Percentiles rank a stretch among this genome's conserved stretches.
phyloP scores from a whole-genome alignment of 2,329 filamentous ascomycete genomes.

The Bipolaris cookei region DNA sequence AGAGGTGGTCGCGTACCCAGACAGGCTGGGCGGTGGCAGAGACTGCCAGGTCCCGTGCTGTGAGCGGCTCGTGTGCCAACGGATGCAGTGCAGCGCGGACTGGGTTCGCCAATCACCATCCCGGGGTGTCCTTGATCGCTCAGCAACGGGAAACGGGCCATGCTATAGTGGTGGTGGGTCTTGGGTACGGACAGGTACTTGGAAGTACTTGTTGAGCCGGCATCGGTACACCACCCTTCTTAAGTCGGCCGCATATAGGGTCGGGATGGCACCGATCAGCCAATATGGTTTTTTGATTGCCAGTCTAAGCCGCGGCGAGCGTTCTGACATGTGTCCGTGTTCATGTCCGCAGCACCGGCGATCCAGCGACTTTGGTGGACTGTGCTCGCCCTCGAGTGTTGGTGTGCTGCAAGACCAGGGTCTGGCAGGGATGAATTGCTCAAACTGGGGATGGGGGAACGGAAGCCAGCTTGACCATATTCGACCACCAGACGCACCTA shows the following conservation, averaged over 20 bases:
- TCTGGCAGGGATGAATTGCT: constrained; percentile 33
- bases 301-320: constrained; percentile 41
- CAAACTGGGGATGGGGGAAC: constrained; percentile 36
- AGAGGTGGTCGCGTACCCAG: constrained; percentile 25
- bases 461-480: constrained; percentile 31
- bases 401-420: constrained; percentile 34
- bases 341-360: constrained; percentile 45
- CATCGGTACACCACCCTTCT: constrained; percentile 37
- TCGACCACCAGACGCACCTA: constrained; percentile 33
- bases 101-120: constrained; percentile 39
- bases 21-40: constrained; percentile 26
- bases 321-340: constrained; percentile 39
- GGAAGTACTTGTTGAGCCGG: constrained; percentile 43
- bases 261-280: constrained; percentile 44
- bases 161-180: constrained; percentile 30
- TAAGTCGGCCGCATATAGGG: constrained; percentile 39
- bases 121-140: constrained; percentile 37
- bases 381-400: constrained; percentile 48
- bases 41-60: constrained; percentile 35
- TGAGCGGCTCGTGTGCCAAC: constrained; percentile 34
- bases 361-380: constrained; percentile 45
- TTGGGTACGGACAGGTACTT: constrained; percentile 30
- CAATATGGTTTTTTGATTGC: constrained; percentile 50
- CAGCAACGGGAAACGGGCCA: constrained; percentile 30
- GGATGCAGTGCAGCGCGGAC: constrained; percentile 31